These are phyloP conservation scores for Leccinum longicurvipes DNA, from an alignment of 768 basidiomycete genomes.

Conservation along the genomic window DNA sequence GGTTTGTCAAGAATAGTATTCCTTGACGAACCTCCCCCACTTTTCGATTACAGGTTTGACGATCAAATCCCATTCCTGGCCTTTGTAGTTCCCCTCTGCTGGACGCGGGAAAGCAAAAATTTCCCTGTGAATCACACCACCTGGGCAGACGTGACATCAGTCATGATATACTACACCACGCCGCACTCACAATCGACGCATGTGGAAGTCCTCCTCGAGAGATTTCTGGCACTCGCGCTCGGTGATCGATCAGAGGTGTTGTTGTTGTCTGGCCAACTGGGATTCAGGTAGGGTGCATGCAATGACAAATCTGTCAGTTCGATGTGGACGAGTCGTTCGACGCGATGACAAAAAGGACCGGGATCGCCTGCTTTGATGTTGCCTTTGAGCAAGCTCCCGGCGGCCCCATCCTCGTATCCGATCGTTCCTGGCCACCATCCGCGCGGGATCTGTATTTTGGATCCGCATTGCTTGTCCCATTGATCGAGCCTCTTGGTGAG, in stretches of 20 bases:
- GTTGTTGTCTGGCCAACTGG: constrained; percentile 42
- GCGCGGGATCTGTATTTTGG: constrained; percentile 68
- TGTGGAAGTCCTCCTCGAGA: constrained; percentile 15
- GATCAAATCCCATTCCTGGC: constrained; percentile 70
- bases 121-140: constrained; percentile 65
- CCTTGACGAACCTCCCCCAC: constrained; percentile 66
- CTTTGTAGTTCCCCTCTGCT: constrained; percentile 48
- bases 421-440: constrained; percentile 69
- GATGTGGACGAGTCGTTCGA: constrained; percentile 77
- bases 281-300: constrained; percentile 57
- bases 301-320: constrained; percentile 70
- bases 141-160: constrained; percentile 29
- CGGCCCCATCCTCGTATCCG: constrained; percentile 36
- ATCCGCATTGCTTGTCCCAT: constrained; percentile 80
- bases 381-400: constrained; percentile 58
- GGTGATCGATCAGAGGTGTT: constrained; percentile 28
- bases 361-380: constrained; percentile 58
- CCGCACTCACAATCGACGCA: constrained; percentile 47
- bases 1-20: constrained; percentile 27
- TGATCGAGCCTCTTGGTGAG: constrained; percentile 70
- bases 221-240: constrained; percentile 1
- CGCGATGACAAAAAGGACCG: constrained; percentile 65
- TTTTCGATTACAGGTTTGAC: constrained; percentile 74
- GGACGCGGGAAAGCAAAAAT: constrained; percentile 72
- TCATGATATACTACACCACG: not conserved